These are phyloP conservation scores for Elongisporangium prolatum DNA, from an alignment of 352 stramenopile species.

Conservation along the genomic window DNA sequence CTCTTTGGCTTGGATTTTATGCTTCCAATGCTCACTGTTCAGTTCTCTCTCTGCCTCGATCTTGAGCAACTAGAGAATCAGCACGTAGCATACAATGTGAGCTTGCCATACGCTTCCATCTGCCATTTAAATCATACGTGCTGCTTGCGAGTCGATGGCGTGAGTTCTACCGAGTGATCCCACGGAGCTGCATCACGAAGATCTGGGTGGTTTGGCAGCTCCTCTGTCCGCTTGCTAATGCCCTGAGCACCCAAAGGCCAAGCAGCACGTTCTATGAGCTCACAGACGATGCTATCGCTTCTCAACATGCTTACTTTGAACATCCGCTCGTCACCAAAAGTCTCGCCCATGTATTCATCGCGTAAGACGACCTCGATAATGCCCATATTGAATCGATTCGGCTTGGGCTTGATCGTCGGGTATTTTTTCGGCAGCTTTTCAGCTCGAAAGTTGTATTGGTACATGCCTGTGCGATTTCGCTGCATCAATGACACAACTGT, in stretches of 20 bases:
- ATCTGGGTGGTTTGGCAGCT: conserved; percentile 71
- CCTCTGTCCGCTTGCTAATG: conserved; percentile 66
- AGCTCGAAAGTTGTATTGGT: conserved; percentile 81
- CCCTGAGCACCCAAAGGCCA: conserved; percentile 24
- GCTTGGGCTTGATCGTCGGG: conserved; percentile 57
- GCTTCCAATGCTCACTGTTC: conserved; percentile 51
- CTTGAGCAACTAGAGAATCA: conserved; percentile 21
- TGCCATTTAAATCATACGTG: conserved; percentile 25
- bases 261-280: too few species aligned
- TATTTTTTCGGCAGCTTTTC: conserved; percentile 83
- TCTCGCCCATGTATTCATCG: conserved; percentile 56
- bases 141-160: conserved; percentile 31
- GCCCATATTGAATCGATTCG: conserved; percentile 76
- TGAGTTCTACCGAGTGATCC: conserved; percentile 59
- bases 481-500: conserved; percentile 12
- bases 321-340: conserved; percentile 67
- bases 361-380: conserved; percentile 67
- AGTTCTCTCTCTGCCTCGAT: conserved; percentile 24
- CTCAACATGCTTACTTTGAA: conserved; percentile 28
- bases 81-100: too few species aligned
- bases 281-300: neutral
- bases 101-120: neutral
- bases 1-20: conserved; percentile 20
- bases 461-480: conserved; percentile 77
- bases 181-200: conserved; percentile 52